A percentile compares a stretch with the other conserved stretches of the same genome.
These are phyloP conservation scores for Claviceps maximensis DNA, from an alignment of 2,329 filamentous ascomycete genomes.

Conservation along the genomic window DNA sequence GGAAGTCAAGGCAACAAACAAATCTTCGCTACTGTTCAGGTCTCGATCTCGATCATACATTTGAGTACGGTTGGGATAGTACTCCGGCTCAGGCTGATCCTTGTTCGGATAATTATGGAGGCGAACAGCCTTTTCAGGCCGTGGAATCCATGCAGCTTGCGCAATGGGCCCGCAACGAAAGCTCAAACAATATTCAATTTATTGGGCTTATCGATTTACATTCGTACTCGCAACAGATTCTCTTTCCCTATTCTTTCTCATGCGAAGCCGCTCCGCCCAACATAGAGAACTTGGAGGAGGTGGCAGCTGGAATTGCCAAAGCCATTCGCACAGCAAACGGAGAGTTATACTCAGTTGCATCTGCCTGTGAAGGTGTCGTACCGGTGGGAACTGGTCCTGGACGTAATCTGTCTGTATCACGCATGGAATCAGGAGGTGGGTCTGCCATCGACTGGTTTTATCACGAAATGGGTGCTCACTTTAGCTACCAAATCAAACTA, in stretches of 20 bases:
- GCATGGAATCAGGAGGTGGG: slow-evolving; percentile 65
- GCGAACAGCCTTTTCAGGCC: slow-evolving; percentile 70
- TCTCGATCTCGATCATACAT: slow-evolving; percentile 78
- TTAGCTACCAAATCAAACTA: slow-evolving; percentile 88
- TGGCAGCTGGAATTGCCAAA: slow-evolving; percentile 78
- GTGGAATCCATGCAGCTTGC: slow-evolving; percentile 64
- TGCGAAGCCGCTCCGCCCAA: slow-evolving; percentile 69
- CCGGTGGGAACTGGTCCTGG: slow-evolving; percentile 11
- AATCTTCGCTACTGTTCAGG: slow-evolving; percentile 72
- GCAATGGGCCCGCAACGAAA: slow-evolving; percentile 73
- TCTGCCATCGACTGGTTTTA: slow-evolving; percentile 94
- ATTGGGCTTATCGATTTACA: slow-evolving; percentile 84
- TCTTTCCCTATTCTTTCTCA: slow-evolving; percentile 84
- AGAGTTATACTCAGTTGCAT: slow-evolving; percentile 62
- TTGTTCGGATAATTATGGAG: slow-evolving; percentile 83
- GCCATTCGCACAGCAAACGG: slow-evolving; percentile 71
- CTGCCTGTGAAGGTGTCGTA: slow-evolving; percentile 75
- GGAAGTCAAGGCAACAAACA: slow-evolving; percentile 83
- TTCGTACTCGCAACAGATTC: slow-evolving; percentile 86
- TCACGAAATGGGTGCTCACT: slow-evolving; percentile 67
- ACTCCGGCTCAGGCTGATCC: slow-evolving; percentile 55
- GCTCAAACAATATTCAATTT: slow-evolving; percentile 58
- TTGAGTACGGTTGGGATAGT: slow-evolving; percentile 73
- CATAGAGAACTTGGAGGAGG: slow-evolving; percentile 81
- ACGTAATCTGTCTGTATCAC: slow-evolving; percentile 15